Percentiles rank a stretch among this genome's conserved stretches.
Conservation (phyloP, 2,329 filamentous ascomycete species). For the Penicillium sp. region DNA sequence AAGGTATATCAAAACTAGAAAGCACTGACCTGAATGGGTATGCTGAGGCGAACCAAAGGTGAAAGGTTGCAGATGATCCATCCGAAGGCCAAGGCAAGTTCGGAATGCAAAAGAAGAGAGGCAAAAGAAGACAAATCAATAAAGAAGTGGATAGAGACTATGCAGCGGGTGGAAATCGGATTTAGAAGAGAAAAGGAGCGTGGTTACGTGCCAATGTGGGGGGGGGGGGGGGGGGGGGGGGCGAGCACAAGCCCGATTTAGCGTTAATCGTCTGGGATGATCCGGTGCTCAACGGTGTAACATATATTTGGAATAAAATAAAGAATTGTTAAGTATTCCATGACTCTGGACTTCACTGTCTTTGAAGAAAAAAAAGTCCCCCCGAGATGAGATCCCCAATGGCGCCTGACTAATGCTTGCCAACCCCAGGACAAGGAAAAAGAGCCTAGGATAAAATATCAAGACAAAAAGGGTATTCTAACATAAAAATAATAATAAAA, state of each 20-base stretch:
- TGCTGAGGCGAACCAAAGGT: slow-evolving; percentile 14
- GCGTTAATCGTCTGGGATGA: slow-evolving; percentile 9
- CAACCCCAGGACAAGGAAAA: slow-evolving; percentile 8
- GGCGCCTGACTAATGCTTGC: slow-evolving; percentile 17
- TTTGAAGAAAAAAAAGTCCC: not conserved
- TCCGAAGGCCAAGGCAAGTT: slow-evolving; percentile 18
- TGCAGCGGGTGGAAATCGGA: slow-evolving; percentile 12
- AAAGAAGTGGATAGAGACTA: slow-evolving; percentile 6
- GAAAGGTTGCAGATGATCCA: slow-evolving; percentile 25
- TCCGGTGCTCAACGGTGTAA: slow-evolving; percentile 22
- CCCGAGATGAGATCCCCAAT: not conserved
- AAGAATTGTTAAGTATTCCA: not conserved
- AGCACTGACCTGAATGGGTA: slow-evolving; percentile 29
- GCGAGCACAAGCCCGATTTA: slow-evolving; percentile 25
- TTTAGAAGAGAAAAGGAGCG: slow-evolving; percentile 23
- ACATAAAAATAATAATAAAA: not conserved
- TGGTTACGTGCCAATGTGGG: slow-evolving; percentile 21
- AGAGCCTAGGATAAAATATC: not conserved
- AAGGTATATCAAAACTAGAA: not conserved
- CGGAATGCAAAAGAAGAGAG: slow-evolving; percentile 2
- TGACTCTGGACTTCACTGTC: not conserved
- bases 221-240: slow-evolving; percentile 4
- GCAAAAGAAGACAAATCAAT: slow-evolving; percentile 12
- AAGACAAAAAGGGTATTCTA: slow-evolving; percentile 6
- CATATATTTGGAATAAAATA: not conserved